Base-by-base conservation (phyloP, 169 alveolate genomes). In the Eimeria falciformis region DNA sequence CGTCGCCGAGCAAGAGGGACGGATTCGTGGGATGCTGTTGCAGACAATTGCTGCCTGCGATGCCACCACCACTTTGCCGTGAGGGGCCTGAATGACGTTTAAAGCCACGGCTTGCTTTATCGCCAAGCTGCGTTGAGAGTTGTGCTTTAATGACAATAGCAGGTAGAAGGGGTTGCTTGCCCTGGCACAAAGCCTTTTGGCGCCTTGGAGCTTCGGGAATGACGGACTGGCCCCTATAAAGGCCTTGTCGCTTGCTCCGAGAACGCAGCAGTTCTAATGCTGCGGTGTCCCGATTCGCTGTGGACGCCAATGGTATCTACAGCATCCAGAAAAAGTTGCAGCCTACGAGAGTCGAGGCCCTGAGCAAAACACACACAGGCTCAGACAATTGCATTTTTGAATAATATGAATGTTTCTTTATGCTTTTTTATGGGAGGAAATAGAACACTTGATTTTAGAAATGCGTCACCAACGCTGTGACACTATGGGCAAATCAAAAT, bases 61-160 rank as follows among this genome's bases (percentile, higher is more conserved):
- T 18, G 89, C 89, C n/a, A 53, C 89, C 33, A 79, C 89, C 89
- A 79, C 50, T 79, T 9, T 79, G 73, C 89, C 89, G 12, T 79
- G 89, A 79, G 47, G n/a, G 29, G 40, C 65, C 27, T 3, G 46
- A 46, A 58, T 27, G 40, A 1, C 33, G 1, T 14, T 0, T n/a
- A 33, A 53, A 18, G 17, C 25, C 0, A 53, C 65, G 5, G n/a
- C n/a, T n/a, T 53, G 65, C n/a, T 6, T 53, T 17, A n/a, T 0
- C 65, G n/a, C 65, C 65, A 17, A n/a, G 17, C 25, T 53, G 21
- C n/a, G 65, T 1, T 17, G 65, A 53, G 25, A 53, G 65, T n/a
- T 53, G 17, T 9, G 17, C 65, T 18, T 2, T 9, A 53, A 17
- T 53, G 65, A n/a, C 65, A 53, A 17, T 53, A 33, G 40, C 40